Evolutionary conservation across 495 filamentous ascomycete genomes (phyloP), one percentile per base, ranked within the genome.

Genomic region (Melanomma pulvis-pyrius): DNA sequence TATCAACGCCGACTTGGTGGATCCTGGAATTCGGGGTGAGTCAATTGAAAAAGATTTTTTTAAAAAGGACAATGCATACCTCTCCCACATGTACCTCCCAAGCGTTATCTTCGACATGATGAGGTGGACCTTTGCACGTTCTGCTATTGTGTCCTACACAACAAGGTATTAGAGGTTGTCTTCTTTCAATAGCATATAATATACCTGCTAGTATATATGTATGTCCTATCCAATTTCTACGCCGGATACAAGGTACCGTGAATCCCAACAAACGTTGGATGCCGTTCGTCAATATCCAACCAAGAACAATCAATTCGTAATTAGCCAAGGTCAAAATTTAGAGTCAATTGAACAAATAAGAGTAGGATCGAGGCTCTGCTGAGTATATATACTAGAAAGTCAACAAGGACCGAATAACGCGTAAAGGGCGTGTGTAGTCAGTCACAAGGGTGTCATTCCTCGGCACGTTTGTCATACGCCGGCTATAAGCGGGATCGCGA

Each of bases 21-120:
- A 78, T 70, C 21, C 69, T 70, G 19, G 12, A 32, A 36, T 34
- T 5, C 7, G 8, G 30, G 11, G 34, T 44, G n/a, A 44, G 30
- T 32, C 34, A 8, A 57, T 8, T 29, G 25, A 32, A 6, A 32
- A 1, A 54, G 32, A 26, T 12, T 13, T 9, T 4, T 12, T 11
- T 3, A n/a, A 2, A 32, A 19, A 30, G 51, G 25, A 26, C 0
- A 24, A 34, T 50, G 11, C n/a, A 5, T 69, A 69, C 67, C 75
- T 65, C 46, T 74, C 65, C 71, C 73, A 78, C 61, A 78, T 67
- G 55, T 74, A 78, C 22, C 63, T 61, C 34, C 73, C 76, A 9
- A 78, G 70, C 15, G 76, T 67, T 25, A 78, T 71, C 6, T 70
- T 74, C 5, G 70, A 52, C 74, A 74, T 74, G 2, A 17, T 58